phyloP scores from a whole-genome alignment of 441 rosid species.

The Geranium incanum region DNA sequence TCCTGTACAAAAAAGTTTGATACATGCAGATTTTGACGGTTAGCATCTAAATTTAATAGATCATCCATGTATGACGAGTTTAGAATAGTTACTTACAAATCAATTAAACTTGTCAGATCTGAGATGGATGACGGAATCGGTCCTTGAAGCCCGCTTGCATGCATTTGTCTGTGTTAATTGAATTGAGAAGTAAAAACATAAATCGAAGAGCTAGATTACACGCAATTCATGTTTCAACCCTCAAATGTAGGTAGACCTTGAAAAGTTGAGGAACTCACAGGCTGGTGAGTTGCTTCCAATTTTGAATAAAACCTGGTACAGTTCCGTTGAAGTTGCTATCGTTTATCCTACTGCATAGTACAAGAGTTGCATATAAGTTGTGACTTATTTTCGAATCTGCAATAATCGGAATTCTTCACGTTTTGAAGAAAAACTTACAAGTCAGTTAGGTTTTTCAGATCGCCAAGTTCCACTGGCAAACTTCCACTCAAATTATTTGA shows the following conservation, averaged over 20 bases:
- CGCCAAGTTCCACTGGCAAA: constrained; percentile 50
- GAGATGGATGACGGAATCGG: constrained; percentile 53
- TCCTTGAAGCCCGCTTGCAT: constrained; percentile 57
- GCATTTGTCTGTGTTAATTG: constrained; percentile 43
- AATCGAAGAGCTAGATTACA: constrained; percentile 10
- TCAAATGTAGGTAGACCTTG: neutral
- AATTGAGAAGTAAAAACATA: constrained; percentile 9
- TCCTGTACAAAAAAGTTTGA: constrained; percentile 37
- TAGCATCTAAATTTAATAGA: constrained; percentile 6
- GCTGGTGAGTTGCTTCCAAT: constrained; percentile 42
- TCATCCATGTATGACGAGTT: neutral
- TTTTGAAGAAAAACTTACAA: constrained; percentile 35
- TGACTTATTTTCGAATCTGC: neutral
- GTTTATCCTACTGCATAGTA: constrained; percentile 43
- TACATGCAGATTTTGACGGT: constrained; percentile 8
- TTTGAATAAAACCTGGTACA: constrained; percentile 39
- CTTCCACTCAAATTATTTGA: constrained; percentile 61
- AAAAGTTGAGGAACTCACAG: constrained; percentile 34
- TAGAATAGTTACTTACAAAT: constrained; percentile 40
- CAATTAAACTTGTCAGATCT: constrained; percentile 27
- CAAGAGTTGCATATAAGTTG: constrained; percentile 4
- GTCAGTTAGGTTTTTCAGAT: constrained; percentile 49
- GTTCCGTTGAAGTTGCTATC: constrained; percentile 49
- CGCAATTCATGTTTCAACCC: neutral
- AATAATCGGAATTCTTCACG: neutral